Evolutionary conservation across 1,284 basidiomycete species (phyloP).

Genomic region (Ceratobasidium sp.): DNA sequence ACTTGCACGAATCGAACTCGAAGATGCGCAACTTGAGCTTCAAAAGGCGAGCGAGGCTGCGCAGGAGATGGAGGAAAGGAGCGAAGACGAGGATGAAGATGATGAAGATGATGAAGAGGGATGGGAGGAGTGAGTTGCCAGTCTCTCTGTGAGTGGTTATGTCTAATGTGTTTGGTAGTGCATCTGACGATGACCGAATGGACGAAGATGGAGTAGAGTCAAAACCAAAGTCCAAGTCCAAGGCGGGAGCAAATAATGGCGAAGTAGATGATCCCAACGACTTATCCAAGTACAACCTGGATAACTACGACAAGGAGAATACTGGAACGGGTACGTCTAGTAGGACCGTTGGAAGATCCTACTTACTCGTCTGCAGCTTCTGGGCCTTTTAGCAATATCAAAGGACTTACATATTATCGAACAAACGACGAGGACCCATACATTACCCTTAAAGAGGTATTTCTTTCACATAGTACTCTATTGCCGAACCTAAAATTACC

Average conservation of each 20-base stretch:
- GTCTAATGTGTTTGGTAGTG: constrained; percentile 25
- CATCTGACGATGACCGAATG: constrained; percentile 50
- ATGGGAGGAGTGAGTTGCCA: constrained; percentile 84
- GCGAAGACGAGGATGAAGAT: constrained; percentile 67
- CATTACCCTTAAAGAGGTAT: constrained; percentile 92
- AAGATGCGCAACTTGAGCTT: constrained; percentile 87
- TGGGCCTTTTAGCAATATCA: constrained; percentile 96
- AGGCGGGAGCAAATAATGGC: constrained; percentile 51
- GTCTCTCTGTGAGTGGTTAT: constrained; percentile 15
- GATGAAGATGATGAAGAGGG: constrained; percentile 55
- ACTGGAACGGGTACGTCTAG: constrained; percentile 64
- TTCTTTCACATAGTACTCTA: constrained; percentile 47
- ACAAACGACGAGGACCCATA: constrained; percentile 97
- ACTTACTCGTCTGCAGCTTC: constrained; percentile 59
- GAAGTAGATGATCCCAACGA: constrained; percentile 69
- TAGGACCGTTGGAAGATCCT: background rate
- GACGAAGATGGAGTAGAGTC: constrained; percentile 55
- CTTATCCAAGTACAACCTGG: constrained; percentile 90
- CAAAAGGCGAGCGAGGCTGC: constrained; percentile 84
- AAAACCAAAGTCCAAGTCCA: constrained; percentile 44
- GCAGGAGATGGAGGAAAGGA: constrained; percentile 71
- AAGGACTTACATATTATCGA: constrained; percentile 91
- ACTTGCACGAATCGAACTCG: constrained; percentile 87
- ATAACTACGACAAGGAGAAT: constrained; percentile 92
- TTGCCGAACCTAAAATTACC: background rate